phyloP scores from a whole-genome alignment of 2,329 filamentous ascomycete species.

The Sporothrix curviconia region DNA sequence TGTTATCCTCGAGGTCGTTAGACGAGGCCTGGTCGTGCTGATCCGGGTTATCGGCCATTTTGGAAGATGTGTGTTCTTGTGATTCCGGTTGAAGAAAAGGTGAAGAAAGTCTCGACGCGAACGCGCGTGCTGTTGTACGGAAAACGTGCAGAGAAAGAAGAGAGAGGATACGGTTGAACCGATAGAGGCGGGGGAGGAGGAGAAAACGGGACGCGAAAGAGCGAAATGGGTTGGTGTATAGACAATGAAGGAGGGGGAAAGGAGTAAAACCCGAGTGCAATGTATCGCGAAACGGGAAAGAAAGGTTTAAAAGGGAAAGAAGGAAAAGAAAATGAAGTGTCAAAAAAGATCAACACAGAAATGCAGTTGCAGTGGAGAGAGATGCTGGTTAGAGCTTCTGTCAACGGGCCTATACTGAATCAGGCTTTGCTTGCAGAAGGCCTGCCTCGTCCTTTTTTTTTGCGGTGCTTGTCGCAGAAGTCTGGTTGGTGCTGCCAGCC shows the following conservation, averaged over 20 bases:
- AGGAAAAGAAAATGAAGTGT: not conserved
- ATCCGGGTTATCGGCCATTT: constrained; percentile 73
- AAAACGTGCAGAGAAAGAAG: not conserved
- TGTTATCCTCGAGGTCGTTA: constrained; percentile 68
- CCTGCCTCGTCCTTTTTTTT: constrained; percentile 31
- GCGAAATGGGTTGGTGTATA: not conserved
- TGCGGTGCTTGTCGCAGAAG: constrained; percentile 41
- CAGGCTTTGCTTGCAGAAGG: constrained; percentile 52
- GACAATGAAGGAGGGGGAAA: not conserved
- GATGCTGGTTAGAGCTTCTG: constrained; percentile 60
- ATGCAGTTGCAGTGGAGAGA: constrained; percentile 43
- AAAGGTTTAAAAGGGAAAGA: constrained; percentile 5
- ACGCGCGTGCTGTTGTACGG: not conserved
- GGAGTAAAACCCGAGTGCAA: constrained; percentile 6
- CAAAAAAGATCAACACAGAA: constrained; percentile 8
- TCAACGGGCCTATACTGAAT: constrained; percentile 60
- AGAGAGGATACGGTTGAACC: not conserved
- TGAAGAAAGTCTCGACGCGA: not conserved
- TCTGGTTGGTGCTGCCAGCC: constrained; percentile 44
- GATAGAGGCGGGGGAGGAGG: not conserved
- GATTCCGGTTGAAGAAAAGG: not conserved
- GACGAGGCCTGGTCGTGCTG: constrained; percentile 71
- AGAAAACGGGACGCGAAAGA: not conserved
- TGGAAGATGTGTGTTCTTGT: not conserved
- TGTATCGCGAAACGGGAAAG: constrained; percentile 40